Evolutionary conservation across 2,329 filamentous ascomycete species (phyloP).

Genomic region (Pseudocercospora crystallina): DNA sequence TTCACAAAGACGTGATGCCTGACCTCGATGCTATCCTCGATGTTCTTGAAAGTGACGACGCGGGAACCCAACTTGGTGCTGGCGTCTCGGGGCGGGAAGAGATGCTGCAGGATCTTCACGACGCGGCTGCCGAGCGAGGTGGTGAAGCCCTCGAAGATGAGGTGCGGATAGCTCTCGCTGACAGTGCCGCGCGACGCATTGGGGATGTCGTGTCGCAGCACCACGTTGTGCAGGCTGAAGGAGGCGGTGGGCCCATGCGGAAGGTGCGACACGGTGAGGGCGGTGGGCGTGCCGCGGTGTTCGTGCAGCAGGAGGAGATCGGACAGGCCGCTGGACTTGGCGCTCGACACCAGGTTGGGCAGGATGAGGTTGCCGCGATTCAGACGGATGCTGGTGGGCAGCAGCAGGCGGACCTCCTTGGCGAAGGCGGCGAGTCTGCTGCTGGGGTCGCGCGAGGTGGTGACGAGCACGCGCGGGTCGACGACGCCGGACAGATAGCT

Average conservation of each 20-base stretch:
- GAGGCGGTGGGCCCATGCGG: slow-evolving; percentile 85
- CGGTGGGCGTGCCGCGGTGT: slow-evolving; percentile 87
- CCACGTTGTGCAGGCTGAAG: slow-evolving; percentile 89
- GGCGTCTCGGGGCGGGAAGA: slow-evolving; percentile 86
- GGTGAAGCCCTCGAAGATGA: slow-evolving; percentile 93
- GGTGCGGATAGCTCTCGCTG: slow-evolving; percentile 86
- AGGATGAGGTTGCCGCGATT: slow-evolving; percentile 91
- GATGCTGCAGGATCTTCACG: slow-evolving; percentile 86
- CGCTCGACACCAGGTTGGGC: slow-evolving; percentile 78
- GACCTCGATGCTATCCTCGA: slow-evolving; percentile 84
- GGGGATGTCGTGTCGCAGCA: slow-evolving; percentile 89
- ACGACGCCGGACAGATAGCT: slow-evolving; percentile 85
- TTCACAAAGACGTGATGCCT: slow-evolving; percentile 92
- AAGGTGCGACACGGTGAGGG: slow-evolving; percentile 81
- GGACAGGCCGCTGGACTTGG: slow-evolving; percentile 74
- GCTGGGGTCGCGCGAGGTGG: slow-evolving; percentile 85
- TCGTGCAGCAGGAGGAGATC: slow-evolving; percentile 89
- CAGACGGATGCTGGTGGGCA: slow-evolving; percentile 81
- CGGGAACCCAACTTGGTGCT: slow-evolving; percentile 80
- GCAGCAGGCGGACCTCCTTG: slow-evolving; percentile 81
- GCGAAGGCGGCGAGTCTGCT: slow-evolving; percentile 83
- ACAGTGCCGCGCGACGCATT: slow-evolving; percentile 84
- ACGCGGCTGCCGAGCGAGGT: slow-evolving; percentile 77
- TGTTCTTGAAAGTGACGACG: slow-evolving; percentile 91
- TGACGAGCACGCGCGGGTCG: slow-evolving; percentile 85